Evolutionary conservation across 805 yeast genomes (phyloP).

Genomic region (Monosporozyma solicola): DNA sequence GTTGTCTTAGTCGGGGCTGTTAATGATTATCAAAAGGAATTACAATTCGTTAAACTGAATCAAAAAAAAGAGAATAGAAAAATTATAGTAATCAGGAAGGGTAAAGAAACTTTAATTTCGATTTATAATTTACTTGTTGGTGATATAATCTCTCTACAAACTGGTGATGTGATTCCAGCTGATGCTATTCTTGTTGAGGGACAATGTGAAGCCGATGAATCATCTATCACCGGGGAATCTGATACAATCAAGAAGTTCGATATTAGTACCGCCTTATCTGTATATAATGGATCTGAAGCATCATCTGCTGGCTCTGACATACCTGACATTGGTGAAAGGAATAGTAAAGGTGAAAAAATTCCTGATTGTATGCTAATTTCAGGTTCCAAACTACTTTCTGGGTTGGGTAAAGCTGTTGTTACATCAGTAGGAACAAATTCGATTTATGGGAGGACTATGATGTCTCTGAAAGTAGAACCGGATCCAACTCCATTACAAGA

Average conservation of each 20-base stretch:
- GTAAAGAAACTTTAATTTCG: constrained; percentile 56
- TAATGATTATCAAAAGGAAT: constrained; percentile 95
- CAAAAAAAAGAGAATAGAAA: constrained; percentile 80
- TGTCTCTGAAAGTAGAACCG: constrained; percentile 61
- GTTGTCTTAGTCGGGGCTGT: constrained; percentile 90
- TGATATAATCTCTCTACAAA: constrained; percentile 70
- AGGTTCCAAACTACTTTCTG: constrained; percentile 81
- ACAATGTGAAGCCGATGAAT: constrained; percentile 80
- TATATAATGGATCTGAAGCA: constrained; percentile 19
- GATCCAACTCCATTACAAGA: constrained; percentile 86
- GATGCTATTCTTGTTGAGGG: constrained; percentile 74
- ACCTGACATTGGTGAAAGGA: constrained; percentile 8
- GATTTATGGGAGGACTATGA: constrained; percentile 85
- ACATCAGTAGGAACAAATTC: constrained; percentile 89
- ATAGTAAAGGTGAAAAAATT: constrained; percentile 8
- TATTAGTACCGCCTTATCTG: constrained; percentile 34
- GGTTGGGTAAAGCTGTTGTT: constrained; percentile 76
- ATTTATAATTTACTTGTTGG: constrained; percentile 78
- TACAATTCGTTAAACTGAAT: constrained; percentile 82
- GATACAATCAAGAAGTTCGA: constrained; percentile 66
- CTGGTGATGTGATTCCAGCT: constrained; percentile 91
- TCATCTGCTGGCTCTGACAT: constrained; percentile 11
- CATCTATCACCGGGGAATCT: constrained; percentile 90
- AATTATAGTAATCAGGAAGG: constrained; percentile 66
- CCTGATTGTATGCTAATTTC: constrained; percentile 82